A percentile compares a stretch with the other conserved stretches of the same genome.
Evolutionary conservation across 2,329 filamentous ascomycete species (phyloP).

Genomic region (Lomentospora prolificans): DNA sequence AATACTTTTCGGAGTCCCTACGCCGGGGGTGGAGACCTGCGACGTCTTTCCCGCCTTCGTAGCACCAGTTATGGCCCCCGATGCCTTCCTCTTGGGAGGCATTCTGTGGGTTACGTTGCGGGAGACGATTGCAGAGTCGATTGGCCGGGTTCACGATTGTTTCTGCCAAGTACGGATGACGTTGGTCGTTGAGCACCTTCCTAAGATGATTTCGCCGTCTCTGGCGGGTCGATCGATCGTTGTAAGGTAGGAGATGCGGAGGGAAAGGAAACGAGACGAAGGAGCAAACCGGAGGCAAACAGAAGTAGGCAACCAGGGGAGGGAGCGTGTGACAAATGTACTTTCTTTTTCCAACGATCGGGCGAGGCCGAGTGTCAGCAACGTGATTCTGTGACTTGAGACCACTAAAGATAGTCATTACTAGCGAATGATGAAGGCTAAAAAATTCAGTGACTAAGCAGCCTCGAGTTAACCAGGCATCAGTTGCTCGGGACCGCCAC

Average conservation of each 20-base stretch:
- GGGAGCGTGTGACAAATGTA: not conserved
- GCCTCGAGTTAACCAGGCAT: not conserved
- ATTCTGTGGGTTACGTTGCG: constrained; percentile 36
- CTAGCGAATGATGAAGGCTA: not conserved
- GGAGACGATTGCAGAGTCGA: not conserved
- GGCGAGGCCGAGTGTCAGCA: not conserved
- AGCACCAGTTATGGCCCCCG: constrained; percentile 32
- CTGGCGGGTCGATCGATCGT: not conserved
- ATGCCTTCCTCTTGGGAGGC: constrained; percentile 64
- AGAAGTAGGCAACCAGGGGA: not conserved
- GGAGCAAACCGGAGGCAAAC: not conserved
- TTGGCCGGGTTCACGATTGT: not conserved
- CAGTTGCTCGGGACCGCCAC: not conserved
- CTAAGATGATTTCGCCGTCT: no score
- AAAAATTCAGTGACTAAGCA: not conserved
- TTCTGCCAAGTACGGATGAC: not conserved
- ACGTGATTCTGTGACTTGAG: not conserved
- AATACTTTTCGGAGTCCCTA: constrained; percentile 48
- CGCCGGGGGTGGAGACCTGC: constrained; percentile 49
- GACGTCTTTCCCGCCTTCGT: constrained; percentile 48
- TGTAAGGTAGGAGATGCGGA: not conserved
- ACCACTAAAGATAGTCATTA: not conserved
- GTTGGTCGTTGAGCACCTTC: no score
- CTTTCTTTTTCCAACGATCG: not conserved
- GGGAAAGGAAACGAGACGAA: not conserved